Percentiles rank a stretch among this genome's conserved stretches.
Conservation (phyloP, 257 asterid species). For the Solanum gandarillasii region DNA sequence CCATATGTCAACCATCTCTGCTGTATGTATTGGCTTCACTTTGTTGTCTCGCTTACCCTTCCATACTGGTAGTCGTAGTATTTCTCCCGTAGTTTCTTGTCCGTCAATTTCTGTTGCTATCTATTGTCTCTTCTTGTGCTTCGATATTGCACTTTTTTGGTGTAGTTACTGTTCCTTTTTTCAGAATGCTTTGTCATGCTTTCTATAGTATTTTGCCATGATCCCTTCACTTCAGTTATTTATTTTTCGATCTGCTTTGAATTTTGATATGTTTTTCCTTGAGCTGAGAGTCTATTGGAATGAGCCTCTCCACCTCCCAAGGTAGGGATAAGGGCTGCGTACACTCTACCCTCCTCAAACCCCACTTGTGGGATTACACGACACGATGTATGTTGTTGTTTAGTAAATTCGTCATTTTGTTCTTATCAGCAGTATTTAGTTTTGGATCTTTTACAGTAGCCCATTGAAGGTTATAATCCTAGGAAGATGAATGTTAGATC, state of each 20-base stretch:
- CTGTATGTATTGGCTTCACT: neutral
- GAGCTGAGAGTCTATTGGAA: neutral
- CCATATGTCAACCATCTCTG: neutral
- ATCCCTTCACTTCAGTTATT: neutral
- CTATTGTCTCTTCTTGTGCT: neutral
- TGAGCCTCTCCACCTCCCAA: neutral
- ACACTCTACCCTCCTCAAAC: neutral
- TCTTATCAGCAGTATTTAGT: neutral
- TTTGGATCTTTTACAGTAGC: neutral
- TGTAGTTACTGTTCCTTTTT: neutral
- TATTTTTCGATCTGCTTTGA: too few relatives aligned
- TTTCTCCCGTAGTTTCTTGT: neutral
- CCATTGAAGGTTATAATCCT: neutral
- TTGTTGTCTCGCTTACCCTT: neutral
- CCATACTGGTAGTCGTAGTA: neutral
- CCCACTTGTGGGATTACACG: neutral
- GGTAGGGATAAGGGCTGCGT: neutral
- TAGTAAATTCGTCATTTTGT: neutral
- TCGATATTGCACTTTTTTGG: neutral
- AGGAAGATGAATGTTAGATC: neutral
- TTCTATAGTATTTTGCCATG: neutral
- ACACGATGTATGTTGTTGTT: neutral
- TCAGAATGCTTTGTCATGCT: neutral
- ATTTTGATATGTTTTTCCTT: neutral
- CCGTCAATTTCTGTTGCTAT: neutral